These are phyloP conservation scores for Colletotrichum salicis DNA, from an alignment of 2,329 filamentous ascomycete genomes.

Conservation along the genomic window DNA sequence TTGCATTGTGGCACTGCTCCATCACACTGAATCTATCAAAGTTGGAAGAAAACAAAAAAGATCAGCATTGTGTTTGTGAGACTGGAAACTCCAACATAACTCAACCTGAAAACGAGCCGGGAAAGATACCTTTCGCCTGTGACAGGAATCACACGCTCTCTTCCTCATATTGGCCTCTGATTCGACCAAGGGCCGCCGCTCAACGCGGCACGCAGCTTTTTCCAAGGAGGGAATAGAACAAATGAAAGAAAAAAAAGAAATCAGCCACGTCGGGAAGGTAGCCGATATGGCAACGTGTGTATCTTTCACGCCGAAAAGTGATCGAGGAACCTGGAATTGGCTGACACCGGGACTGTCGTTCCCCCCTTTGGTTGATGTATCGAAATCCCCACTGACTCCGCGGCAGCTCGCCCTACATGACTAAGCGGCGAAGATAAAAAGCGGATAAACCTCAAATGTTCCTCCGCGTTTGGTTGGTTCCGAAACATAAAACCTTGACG, in stretches of 20 bases:
- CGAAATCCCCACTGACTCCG: slow-evolving; percentile 28
- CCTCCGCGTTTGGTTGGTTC: not conserved
- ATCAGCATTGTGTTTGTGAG: slow-evolving; percentile 16
- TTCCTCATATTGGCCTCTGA: slow-evolving; percentile 37
- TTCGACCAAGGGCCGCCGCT: slow-evolving; percentile 16
- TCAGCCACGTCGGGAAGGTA: not conserved
- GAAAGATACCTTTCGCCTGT: slow-evolving; percentile 57
- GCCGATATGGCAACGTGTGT: not conserved
- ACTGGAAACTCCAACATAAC: not conserved
- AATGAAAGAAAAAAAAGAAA: not conserved
- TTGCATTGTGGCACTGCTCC: slow-evolving; percentile 55
- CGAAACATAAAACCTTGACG: not conserved
- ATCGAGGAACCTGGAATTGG: not conserved
- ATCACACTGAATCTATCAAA: slow-evolving; percentile 61
- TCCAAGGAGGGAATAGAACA: not conserved
- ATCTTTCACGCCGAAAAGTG: not conserved
- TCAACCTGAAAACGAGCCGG: not conserved
- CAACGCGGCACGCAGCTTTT: slow-evolving; percentile 8
- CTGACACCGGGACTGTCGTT: slow-evolving; percentile 3
- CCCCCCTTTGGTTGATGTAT: slow-evolving; percentile 27
- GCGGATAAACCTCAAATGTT: not conserved
- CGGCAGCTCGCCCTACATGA: accelerated
- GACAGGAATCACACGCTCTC: slow-evolving; percentile 60
- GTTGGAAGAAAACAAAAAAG: slow-evolving; percentile 1
- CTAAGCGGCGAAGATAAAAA: slow-evolving; percentile 4